Evolutionary conservation across 169 alveolate species (phyloP), one percentile per base, ranked within the genome.

Genomic region (Plasmodium reichenowi): DNA sequence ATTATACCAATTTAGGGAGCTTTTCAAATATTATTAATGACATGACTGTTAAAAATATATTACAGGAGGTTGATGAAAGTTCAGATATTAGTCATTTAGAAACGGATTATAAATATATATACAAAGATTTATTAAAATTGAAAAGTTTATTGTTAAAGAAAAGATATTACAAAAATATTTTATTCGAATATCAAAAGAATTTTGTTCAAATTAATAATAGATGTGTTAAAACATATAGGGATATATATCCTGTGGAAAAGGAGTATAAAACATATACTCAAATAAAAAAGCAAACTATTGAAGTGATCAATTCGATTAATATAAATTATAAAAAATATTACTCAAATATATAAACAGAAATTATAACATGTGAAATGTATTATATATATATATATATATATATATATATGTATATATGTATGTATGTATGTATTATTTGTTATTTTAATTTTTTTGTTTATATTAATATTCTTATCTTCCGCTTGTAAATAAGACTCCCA

Each of bases 231-330:
- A 85, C 92, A 15, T 85, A 85, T 63, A 85, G 70, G 58, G 92
- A 85, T 29, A 85, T 85, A 70, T 85, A 85, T 22, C 92, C 92
- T 15, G 92, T 85, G 15, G 92, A 85, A 50, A 85, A 85, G 54
- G 87, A 85, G 32, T 85, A 85, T 85, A 85, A 66, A 59, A 26
- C 72, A 22, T 85, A 85, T 66, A 85, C 92, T 24, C 87, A 85
- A 85, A 85, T 85, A 45, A 85, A 85, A 52, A 85, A 85, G 59
- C 87, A 85, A 38, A 85, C 87, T 1, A 70, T 48, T 10, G 92
- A 70, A 24, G 68, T 85, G 58, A 85, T 85, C 22, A 68, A 59
- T 15, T 13, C 29, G 32, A 85, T 85, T 54, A 85, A 85, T 71
- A 70, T 59, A 54, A 62, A 32, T 20, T 85, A 85, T 72, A 85